Conservation (phyloP, 2,329 filamentous ascomycete genomes). For the Hyphodiscus sp. region DNA sequence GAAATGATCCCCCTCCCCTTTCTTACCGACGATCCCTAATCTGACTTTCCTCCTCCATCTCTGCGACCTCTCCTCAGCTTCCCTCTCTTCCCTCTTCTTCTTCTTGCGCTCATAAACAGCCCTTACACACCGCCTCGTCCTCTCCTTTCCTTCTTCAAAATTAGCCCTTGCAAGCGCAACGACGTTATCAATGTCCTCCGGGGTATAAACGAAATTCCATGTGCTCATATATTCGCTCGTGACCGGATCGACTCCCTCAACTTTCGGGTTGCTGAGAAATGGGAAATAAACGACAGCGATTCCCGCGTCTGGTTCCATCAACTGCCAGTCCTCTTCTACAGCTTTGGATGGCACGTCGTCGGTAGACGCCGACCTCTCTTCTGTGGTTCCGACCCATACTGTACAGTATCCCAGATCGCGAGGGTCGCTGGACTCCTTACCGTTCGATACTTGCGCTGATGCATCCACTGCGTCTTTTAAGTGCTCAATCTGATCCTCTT, state of each 20-base stretch:
- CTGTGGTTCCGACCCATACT: conserved; percentile 83
- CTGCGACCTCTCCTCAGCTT: conserved; percentile 35
- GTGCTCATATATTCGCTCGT: conserved; percentile 83
- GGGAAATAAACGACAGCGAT: conserved; percentile 89
- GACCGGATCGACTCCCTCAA: conserved; percentile 75
- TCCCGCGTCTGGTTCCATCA: conserved; percentile 73
- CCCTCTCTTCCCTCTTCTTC: conserved; percentile 51
- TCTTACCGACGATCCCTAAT: conserved; percentile 45
- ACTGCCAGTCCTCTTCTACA: conserved; percentile 57
- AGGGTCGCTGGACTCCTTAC: conserved; percentile 33
- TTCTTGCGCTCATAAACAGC: conserved; percentile 94
- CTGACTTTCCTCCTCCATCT: conserved; percentile 42
- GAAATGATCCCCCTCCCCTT: conserved; percentile 63
- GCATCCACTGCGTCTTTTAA: conserved; percentile 27
- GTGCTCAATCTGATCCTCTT: conserved; percentile 38
- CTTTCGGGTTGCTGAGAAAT: conserved; percentile 74
- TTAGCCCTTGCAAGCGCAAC: conserved; percentile 79
- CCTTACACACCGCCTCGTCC: conserved; percentile 69
- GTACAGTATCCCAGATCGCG: conserved; percentile 84
- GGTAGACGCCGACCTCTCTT: conserved; percentile 58
- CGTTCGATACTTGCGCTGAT: conserved; percentile 10
- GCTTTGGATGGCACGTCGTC: conserved; percentile 42
- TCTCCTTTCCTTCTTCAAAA: conserved; percentile 73
- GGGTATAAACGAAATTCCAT: conserved; percentile 97
- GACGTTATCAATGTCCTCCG: conserved; percentile 81